Conservation (phyloP, 192 early-diverging fungal species). For the Gaertneriomyces sp. region DNA sequence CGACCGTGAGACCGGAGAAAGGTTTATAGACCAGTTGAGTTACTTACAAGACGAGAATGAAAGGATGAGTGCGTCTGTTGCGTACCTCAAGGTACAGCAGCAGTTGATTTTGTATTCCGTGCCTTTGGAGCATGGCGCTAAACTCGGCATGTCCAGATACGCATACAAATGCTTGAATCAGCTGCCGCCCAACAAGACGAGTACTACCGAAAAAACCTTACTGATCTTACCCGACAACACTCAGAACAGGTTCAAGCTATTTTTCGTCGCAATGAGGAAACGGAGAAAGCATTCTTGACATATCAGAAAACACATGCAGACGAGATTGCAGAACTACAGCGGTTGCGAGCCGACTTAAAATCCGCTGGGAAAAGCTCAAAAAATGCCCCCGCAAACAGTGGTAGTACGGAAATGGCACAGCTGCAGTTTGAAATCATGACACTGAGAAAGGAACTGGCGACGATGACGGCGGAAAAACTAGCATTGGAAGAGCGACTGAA, state of each 20-base stretch:
- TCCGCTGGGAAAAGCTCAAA: not conserved
- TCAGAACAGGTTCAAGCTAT: conserved; percentile 47
- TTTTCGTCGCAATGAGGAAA: conserved; percentile 42
- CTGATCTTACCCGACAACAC: conserved; percentile 46
- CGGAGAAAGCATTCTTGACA: conserved; percentile 41
- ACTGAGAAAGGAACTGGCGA: conserved; percentile 19
- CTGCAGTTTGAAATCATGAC: conserved; percentile 21
- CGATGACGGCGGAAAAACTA: conserved; percentile 25
- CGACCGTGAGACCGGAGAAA: conserved; percentile 31
- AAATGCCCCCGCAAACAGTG: not conserved
- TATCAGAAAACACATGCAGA: conserved; percentile 37
- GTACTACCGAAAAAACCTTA: conserved; percentile 43
- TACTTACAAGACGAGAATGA: conserved; percentile 44
- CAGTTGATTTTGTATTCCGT: not conserved
- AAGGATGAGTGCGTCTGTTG: conserved; percentile 36
- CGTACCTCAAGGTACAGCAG: conserved; percentile 39
- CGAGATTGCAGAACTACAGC: conserved; percentile 29
- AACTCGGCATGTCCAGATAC: conserved; percentile 15
- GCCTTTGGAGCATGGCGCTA: not conserved
- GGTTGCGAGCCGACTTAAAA: conserved; percentile 25
- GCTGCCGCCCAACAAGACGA: conserved; percentile 41
- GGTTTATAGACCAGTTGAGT: conserved; percentile 41
- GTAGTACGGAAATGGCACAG: not conserved
- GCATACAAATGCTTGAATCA: conserved; percentile 43
- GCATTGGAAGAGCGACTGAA: conserved; percentile 39